Evolutionary conservation across 31 red algal species (phyloP).

Genomic region (Asparagopsis taxiformis): DNA sequence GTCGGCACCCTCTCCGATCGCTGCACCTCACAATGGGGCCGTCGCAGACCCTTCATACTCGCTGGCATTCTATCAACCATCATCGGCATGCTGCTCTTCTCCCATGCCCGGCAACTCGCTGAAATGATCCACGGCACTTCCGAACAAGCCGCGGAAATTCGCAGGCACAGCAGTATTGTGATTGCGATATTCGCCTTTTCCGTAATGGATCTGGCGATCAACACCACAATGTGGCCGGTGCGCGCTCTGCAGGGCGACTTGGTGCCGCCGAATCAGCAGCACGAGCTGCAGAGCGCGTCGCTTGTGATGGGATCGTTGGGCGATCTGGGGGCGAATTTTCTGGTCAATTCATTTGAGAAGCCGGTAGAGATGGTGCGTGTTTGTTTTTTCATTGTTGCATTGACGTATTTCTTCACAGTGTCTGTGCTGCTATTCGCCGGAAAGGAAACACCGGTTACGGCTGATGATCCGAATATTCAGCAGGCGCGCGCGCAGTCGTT

Average conservation of each 20-base stretch:
- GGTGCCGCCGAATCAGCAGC: conserved; percentile 28
- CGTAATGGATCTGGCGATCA: too few relatives aligned
- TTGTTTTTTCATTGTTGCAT: not conserved
- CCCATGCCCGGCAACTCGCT: conserved; percentile 1
- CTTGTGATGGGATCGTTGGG: not conserved
- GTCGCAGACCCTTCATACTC: conserved; percentile 36
- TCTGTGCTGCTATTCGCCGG: not conserved
- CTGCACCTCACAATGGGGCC: conserved; percentile 17
- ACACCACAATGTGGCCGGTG: too few relatives aligned
- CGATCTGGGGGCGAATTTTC: not conserved
- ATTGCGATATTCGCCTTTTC: too few relatives aligned
- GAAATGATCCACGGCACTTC: too few relatives aligned
- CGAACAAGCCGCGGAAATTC: too few relatives aligned
- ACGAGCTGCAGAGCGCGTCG: conserved; percentile 7
- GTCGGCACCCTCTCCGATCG: conserved; percentile 28
- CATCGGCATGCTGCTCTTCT: conserved; percentile 20
- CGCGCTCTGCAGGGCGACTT: too few relatives aligned
- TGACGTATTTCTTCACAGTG: not conserved
- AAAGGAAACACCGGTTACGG: not conserved
- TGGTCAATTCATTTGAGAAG: not conserved
- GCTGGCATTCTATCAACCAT: conserved; percentile 6
- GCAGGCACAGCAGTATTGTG: too few relatives aligned
- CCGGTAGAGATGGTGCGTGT: not conserved
- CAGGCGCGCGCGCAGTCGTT: not conserved
- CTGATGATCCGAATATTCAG: not conserved